These are phyloP conservation scores for Coniferiporia sulphurascens DNA, from an alignment of 1,284 basidiomycete species.

Conservation along the genomic window DNA sequence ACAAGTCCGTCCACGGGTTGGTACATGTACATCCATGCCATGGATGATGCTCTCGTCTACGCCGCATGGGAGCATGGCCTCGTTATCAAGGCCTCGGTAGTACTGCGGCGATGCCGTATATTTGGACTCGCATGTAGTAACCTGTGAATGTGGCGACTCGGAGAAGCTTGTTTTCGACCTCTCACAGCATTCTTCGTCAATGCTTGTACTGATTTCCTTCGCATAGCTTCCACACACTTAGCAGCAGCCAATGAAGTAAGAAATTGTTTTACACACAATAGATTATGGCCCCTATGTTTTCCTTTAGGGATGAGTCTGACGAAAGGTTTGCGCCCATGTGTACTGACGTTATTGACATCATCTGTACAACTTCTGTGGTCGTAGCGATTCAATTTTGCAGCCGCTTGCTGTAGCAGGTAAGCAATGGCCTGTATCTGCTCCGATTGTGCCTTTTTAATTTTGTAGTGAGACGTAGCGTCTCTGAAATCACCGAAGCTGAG, in stretches of 20 bases:
- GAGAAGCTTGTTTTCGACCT: background rate
- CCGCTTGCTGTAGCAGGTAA: background rate
- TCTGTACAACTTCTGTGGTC: background rate
- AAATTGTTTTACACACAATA: too few relatives aligned
- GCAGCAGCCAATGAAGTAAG: background rate
- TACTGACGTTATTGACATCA: background rate
- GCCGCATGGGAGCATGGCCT: too few relatives aligned
- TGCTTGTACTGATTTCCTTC: background rate
- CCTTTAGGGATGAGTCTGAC: background rate
- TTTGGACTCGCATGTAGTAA: background rate
- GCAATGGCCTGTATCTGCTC: constrained; percentile 1
- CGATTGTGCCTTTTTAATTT: constrained; percentile 1
- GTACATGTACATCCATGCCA: too few relatives aligned
- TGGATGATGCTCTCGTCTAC: too few relatives aligned
- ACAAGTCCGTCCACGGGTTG: too few relatives aligned
- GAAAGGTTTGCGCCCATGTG: background rate
- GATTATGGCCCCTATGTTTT: too few relatives aligned
- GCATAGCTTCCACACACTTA: background rate
- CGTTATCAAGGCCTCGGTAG: background rate
- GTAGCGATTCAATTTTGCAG: background rate
- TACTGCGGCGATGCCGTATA: background rate
- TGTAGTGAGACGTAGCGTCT: background rate
- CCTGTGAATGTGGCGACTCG: background rate
- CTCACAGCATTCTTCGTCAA: background rate
- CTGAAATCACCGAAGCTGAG: constrained; percentile 4